These are phyloP conservation scores for Apiotrichum gracile DNA, from an alignment of 1,284 basidiomycete species.

Conservation along the genomic window DNA sequence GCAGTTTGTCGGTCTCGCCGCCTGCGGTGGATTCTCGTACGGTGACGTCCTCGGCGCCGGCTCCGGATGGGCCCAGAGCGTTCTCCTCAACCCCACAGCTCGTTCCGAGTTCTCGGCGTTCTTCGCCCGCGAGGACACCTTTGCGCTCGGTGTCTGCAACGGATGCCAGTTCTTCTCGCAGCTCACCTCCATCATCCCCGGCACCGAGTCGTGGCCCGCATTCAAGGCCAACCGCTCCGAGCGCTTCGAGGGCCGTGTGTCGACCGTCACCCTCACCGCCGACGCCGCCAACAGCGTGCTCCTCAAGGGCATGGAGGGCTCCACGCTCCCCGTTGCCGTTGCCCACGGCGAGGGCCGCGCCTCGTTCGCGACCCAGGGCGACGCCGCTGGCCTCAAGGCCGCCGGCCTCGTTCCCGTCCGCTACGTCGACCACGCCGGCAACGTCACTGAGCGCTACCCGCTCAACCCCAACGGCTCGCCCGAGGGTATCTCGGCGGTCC, in stretches of 20 bases:
- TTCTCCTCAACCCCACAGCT: conserved; percentile 71
- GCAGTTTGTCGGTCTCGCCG: conserved; percentile 79
- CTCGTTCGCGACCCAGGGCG: conserved; percentile 56
- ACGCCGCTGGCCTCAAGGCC: conserved; percentile 48
- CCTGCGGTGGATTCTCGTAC: conserved; percentile 97
- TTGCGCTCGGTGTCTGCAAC: conserved; percentile 93
- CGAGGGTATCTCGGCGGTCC: conserved; percentile 79
- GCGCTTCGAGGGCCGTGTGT: conserved; percentile 83
- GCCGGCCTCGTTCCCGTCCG: conserved; percentile 61
- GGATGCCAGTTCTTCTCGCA: conserved; percentile 95
- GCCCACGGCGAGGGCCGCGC: conserved; percentile 94
- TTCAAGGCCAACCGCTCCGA: conserved; percentile 87
- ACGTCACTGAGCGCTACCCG: conserved; percentile 72
- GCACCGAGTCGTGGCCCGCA: conserved; percentile 76
- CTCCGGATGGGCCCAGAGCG: conserved; percentile 94
- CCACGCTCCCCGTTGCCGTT: conserved; percentile 82
- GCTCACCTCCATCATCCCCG: conserved; percentile 79
- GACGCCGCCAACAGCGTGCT: conserved; percentile 62
- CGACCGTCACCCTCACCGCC: conserved; percentile 69
- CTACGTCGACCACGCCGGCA: conserved; percentile 66
- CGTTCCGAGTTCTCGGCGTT: conserved; percentile 71
- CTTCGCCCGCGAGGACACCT: conserved; percentile 73
- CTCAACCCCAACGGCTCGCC: conserved; percentile 92
- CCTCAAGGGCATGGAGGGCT: conserved; percentile 78
- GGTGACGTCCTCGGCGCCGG: conserved; percentile 97